Evolutionary conservation across 768 basidiomycete species (phyloP), one percentile per base, ranked within the genome.

Genomic region (Sarcodon aspratus): DNA sequence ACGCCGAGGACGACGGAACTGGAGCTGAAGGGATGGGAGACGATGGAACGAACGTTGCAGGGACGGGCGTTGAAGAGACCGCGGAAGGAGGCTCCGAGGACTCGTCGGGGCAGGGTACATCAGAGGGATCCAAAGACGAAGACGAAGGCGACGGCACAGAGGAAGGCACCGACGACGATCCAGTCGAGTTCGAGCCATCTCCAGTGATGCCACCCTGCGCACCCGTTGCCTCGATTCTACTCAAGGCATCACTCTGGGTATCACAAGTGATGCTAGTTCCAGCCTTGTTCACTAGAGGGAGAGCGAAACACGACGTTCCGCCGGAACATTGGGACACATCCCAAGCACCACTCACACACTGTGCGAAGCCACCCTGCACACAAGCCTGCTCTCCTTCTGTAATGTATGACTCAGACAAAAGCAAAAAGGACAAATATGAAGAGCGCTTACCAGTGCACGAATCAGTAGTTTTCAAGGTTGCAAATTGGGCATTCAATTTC

Each of bases 201-300:
- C 62, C 63, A 17, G 56, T 59, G 45, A 61, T 33, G 42, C 60
- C 58, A 35, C 60, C 60, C 15, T 49, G 46, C 33, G 57, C 67
- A 27, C 68, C 67, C 18, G 68, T 66, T 1, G 50, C 59, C n/a
- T 57, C 53, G 47, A 71, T 61, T n/a, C 69, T 62, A 4, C 58
- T 50, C 8, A 54, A 33, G 3, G 65, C 67, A 50, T 71, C 69
- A 6, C 48, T 52, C 36, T 58, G 48, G 11, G 61, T 63, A 42
- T 62, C 60, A 56, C 70, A 71, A 10, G 66, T 52, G 48, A 71
- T 45, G 48, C 54, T 54, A n/a, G 70, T 72, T 44, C 71, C 71
- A 3, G 56, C 53, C 38, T 52, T 55, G 52, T 70, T 69, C 9
- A 70, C 67, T 32, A 73, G 63, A 1, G 71, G 71, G 18, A 73